phyloP scores from a whole-genome alignment of 768 basidiomycete species.

The Kwoniella sp. region DNA sequence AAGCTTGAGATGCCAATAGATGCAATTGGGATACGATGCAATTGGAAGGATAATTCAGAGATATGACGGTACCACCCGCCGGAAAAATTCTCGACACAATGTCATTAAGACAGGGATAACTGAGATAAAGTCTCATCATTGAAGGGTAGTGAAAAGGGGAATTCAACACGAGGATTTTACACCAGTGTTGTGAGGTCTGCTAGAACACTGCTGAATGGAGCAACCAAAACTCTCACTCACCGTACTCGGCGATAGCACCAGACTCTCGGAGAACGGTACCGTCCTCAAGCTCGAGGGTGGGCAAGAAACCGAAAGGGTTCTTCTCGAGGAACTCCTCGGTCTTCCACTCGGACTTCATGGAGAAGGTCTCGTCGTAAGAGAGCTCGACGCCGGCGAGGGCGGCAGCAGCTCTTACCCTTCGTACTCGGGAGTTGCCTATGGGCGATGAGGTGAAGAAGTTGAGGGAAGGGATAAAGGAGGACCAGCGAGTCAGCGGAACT shows the following conservation, averaged over 20 bases:
- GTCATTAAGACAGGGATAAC: constrained; percentile 74
- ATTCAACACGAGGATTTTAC: no score
- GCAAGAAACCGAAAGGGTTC: constrained; percentile 63
- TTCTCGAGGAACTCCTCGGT: constrained; percentile 59
- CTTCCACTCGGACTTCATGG: constrained; percentile 46
- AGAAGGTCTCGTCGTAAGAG: constrained; percentile 65
- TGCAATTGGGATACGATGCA: not conserved
- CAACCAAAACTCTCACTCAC: constrained; percentile 63
- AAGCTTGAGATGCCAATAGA: not conserved
- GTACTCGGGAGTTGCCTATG: constrained; percentile 51
- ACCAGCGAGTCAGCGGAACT: not conserved
- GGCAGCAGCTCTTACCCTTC: constrained; percentile 61
- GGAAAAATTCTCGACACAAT: constrained; percentile 62
- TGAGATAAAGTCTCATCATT: constrained; percentile 62
- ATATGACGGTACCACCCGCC: constrained; percentile 57
- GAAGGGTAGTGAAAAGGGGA: constrained; percentile 8
- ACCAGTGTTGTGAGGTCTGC: no score
- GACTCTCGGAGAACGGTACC: constrained; percentile 80
- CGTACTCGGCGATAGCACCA: constrained; percentile 77
- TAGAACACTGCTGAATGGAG: no score
- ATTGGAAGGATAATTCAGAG: constrained; percentile 42
- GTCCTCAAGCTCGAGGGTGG: constrained; percentile 73
- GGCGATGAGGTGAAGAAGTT: not conserved
- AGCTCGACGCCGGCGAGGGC: constrained; percentile 67
- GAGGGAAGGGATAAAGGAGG: not conserved